A percentile compares a stretch with the other conserved stretches of the same genome.
These are phyloP conservation scores for Phytophthora sp. DNA, from an alignment of 352 stramenopile genomes.

Conservation along the genomic window DNA sequence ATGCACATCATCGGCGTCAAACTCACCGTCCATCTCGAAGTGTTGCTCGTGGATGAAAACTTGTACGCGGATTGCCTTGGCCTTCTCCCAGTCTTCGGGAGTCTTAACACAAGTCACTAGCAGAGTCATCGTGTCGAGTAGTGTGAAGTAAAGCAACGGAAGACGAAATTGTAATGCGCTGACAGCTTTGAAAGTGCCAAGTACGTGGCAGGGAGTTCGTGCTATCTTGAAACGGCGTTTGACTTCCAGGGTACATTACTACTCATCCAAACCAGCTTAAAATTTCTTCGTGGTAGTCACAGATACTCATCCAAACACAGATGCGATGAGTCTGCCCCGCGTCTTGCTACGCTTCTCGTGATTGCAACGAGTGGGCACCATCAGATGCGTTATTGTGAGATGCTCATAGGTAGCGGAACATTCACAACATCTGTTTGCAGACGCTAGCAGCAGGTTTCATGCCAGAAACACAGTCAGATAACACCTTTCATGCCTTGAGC, in stretches of 20 bases:
- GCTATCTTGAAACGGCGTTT: constrained; percentile 20
- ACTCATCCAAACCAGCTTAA: too few relatives aligned
- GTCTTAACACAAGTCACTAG: constrained; percentile 50
- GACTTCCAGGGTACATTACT: constrained; percentile 10
- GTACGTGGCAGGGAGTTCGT: constrained; percentile 7
- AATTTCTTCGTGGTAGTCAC: too few relatives aligned
- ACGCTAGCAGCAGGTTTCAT: too few relatives aligned
- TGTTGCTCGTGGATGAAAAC: constrained; percentile 63
- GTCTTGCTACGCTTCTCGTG: not conserved
- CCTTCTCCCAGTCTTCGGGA: constrained; percentile 42
- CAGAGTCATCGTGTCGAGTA: constrained; percentile 27
- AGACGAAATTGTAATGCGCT: constrained; percentile 7
- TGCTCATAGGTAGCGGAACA: too few relatives aligned
- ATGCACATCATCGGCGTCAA: constrained; percentile 47
- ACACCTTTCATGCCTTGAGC: too few relatives aligned
- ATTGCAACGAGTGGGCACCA: constrained; percentile 3
- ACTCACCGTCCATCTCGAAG: constrained; percentile 38
- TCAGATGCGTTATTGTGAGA: too few relatives aligned
- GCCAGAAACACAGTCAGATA: too few relatives aligned
- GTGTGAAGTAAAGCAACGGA: not conserved
- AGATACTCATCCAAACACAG: constrained; percentile 10
- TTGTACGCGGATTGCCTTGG: constrained; percentile 42
- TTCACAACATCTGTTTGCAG: too few relatives aligned
- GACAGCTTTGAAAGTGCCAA: constrained; percentile 22
- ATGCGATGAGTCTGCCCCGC: constrained; percentile 8